Evolutionary conservation across 2,329 filamentous ascomycete species (phyloP).

Genomic region (Penicillium freii): DNA sequence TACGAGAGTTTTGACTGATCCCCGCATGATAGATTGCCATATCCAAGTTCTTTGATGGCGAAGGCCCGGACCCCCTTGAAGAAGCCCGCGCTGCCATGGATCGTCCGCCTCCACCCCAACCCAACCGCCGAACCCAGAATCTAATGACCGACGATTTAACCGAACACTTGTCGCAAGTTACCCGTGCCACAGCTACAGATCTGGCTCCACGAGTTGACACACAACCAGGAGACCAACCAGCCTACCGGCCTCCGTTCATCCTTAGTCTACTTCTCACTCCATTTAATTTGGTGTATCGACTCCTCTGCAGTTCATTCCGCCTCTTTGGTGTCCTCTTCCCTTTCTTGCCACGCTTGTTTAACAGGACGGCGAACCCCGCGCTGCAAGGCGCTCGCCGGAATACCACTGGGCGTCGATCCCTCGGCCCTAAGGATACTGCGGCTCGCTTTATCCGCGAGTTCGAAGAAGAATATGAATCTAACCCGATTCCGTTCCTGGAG

Average conservation of each 20-base stretch:
- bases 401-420: conserved; percentile 67
- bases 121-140: conserved; percentile 68
- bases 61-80: conserved; percentile 76
- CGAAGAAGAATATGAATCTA: conserved; percentile 81
- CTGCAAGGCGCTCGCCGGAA: conserved; percentile 49
- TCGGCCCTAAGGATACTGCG: conserved; percentile 84
- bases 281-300: conserved; percentile 71
- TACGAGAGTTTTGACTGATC: conserved; percentile 17
- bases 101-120: conserved; percentile 58
- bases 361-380: conserved; percentile 50
- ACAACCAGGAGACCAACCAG: conserved; percentile 62
- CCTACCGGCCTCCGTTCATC: conserved; percentile 70
- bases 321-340: conserved; percentile 75
- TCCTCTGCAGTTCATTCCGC: conserved; percentile 65
- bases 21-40: conserved; percentile 73
- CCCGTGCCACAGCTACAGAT: conserved; percentile 50
- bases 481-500: conserved; percentile 71
- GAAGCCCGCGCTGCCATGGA: conserved; percentile 68
- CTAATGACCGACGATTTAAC: conserved; percentile 53
- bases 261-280: conserved; percentile 77
- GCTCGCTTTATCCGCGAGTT: conserved; percentile 88
- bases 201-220: conserved; percentile 84
- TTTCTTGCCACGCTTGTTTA: conserved; percentile 68
- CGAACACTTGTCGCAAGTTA: conserved; percentile 31
- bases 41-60: conserved; percentile 95